Base-by-base conservation (phyloP, 805 yeast species). In the Metschnikowia santaceciliae region DNA sequence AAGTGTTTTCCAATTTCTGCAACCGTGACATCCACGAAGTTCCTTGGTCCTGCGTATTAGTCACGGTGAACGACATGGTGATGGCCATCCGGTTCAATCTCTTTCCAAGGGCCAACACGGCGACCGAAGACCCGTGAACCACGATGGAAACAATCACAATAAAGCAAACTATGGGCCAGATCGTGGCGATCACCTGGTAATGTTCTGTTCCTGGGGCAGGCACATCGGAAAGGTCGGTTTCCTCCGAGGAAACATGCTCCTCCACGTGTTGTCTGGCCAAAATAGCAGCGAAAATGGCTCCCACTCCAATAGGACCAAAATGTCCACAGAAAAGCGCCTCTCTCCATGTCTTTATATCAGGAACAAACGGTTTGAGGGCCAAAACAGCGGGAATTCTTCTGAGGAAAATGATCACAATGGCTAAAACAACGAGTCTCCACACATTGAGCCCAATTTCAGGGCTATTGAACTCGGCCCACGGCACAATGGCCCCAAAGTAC, bases 221-320 rank as follows among this genome's bases (percentile, higher is more conserved):
- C 6, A 82, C 55, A 2, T 67, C 61, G 11, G 66, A 71, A 33
- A 83, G 64, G 0, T 92, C 92, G 0, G 87, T 82, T 37, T 78
- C 79, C 26, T 77, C 80, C 20, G 78, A 72, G 15, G 74, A 70
- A 51, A 69, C 71, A 55, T 67, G 68, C 6, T 68, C 72, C 62
- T 88, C 95, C 48, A 87, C 69, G 54, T 84, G 86, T 8, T 82
- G 80, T 54, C 92, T 79, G 0, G 96, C 89, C 54, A 90, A 72
- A 46, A 90, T 83, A 5, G 88, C 84, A 39, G 94, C 92, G 67
- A 88, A 90, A 6, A 90, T 76, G 1, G 96, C 96, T 51, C 97
- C 96, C 20, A 90, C 97, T 44, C 97, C 97, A 62, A 91, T 88
- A 1, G 97, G 97, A 15, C 97, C 97, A 67, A 91, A 90, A 70